Base-by-base conservation (phyloP, 2,329 filamentous ascomycete species). In the Monosporascus ibericus region DNA sequence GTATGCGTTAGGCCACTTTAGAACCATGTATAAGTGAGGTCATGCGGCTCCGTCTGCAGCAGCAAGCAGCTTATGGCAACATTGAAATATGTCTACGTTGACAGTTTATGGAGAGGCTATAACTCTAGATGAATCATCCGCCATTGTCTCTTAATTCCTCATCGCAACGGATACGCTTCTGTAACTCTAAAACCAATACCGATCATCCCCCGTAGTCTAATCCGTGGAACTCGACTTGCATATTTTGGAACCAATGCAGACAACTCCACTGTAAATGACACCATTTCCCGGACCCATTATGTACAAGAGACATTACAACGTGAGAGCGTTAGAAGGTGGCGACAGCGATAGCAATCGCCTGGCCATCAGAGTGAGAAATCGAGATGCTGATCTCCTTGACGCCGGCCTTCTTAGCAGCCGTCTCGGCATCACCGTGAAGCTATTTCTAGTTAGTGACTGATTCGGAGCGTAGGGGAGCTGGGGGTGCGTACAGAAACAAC, bases 261-360 rank as follows among this genome's bases (percentile, higher is more conserved):
- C 6, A 42, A 42, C 39, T 24, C 39, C 39, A 14, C 9, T 20
- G 14, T 20, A 42, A 11, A 42, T 14, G 39, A 42, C n/a, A 42
- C 20, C 39, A 14, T 24, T 42, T 42, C 39, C 39, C 11, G 9
- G 22, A 42, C 39, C 39, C 39, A 24, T 42, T 42, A 42, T 42
- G 39, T 42, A 42, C 39, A 42, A 42, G 39, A 42, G 39, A 42
- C 18, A 24, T 42, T 20, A 42, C 18, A 42, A 20, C 22, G 18
- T 42, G 39, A 20, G 22, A 24, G n/a, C 18, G 18, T n/a, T 82
- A 91, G 66, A 94, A 88, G 52, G 84, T 86, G 51, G 91, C 87
- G 55, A 95, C 87, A 2, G 95, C 94, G 64, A 99, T 89, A 46
- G 94, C 92, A 65, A 97, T 92, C 55, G 94, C 92, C 73, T 99